phyloP scores from a whole-genome alignment of 2,329 filamentous ascomycete genomes.

The Pseudogymnoascus sp. region DNA sequence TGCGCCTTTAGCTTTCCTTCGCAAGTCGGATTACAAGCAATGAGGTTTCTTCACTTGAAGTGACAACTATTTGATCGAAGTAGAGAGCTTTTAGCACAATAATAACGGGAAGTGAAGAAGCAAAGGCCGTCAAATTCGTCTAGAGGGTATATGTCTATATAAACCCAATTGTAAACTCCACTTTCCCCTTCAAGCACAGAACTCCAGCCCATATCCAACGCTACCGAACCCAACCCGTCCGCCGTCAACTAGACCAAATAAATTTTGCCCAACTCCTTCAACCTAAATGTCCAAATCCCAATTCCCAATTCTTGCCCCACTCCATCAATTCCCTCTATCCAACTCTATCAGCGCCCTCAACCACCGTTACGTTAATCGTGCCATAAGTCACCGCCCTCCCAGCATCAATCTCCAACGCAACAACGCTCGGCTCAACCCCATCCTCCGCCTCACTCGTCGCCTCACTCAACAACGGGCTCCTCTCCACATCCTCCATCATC shows the following conservation, averaged over 20 bases:
- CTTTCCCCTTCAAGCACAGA: background rate
- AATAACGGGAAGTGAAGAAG: background rate
- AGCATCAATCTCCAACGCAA: background rate
- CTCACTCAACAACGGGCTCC: slow-evolving; percentile 1
- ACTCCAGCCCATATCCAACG: background rate
- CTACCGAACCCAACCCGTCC: background rate
- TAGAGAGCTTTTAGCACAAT: background rate
- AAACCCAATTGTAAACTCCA: background rate
- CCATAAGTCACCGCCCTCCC: background rate
- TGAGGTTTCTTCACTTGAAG: background rate
- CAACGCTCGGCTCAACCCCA: background rate
- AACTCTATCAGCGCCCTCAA: background rate
- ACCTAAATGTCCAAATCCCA: background rate
- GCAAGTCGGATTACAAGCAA: background rate
- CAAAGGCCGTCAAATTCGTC: background rate
- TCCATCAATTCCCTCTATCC: background rate
- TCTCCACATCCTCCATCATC: slow-evolving; percentile 2
- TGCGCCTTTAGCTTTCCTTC: background rate
- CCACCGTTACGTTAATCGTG: background rate
- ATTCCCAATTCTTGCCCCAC: background rate
- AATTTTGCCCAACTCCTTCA: background rate
- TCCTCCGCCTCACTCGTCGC: background rate
- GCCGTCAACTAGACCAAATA: background rate
- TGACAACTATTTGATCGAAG: background rate
- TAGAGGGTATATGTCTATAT: background rate